These are phyloP conservation scores for Ganoderma leucocontextum DNA, from an alignment of 1,284 basidiomycete species.

Conservation along the genomic window DNA sequence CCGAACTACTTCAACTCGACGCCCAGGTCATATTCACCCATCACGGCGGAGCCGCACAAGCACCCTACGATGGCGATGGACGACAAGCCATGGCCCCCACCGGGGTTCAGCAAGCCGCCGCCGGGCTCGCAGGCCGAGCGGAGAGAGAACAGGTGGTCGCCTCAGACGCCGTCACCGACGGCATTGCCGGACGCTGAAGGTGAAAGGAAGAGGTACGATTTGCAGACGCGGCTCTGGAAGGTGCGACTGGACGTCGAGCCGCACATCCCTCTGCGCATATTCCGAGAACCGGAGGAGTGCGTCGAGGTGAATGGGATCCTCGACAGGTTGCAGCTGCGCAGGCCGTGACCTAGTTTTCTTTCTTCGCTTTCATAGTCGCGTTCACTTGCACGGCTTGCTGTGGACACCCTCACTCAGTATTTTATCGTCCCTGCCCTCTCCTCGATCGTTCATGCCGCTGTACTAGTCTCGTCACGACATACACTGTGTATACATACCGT, in stretches of 20 bases:
- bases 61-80: slow-evolving; percentile 21
- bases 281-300: slow-evolving; percentile 72
- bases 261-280: slow-evolving; percentile 66
- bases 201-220: slow-evolving; percentile 60
- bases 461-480: slow-evolving; percentile 19
- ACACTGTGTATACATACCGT: slow-evolving; percentile 32
- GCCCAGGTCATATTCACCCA: slow-evolving; percentile 25
- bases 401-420: not conserved
- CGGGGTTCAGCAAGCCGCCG: slow-evolving; percentile 19
- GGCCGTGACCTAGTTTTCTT: slow-evolving; percentile 10
- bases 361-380: not conserved
- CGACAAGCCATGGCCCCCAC: slow-evolving; percentile 24
- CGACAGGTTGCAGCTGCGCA: slow-evolving; percentile 34
- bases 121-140: slow-evolving; percentile 21
- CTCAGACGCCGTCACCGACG: slow-evolving; percentile 22
- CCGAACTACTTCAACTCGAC: slow-evolving; percentile 32
- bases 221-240: slow-evolving; percentile 68
- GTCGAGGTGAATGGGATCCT: slow-evolving; percentile 55
- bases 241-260: slow-evolving; percentile 64
- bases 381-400: not conserved
- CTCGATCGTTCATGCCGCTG: slow-evolving; percentile 11
- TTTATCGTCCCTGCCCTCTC: not conserved
- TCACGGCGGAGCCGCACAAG: slow-evolving; percentile 34
- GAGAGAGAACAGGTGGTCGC: slow-evolving; percentile 21
- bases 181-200: slow-evolving; percentile 58